phyloP scores from a whole-genome alignment of 2,329 filamentous ascomycete genomes.

The Lasiodiplodia hormozganensis region DNA sequence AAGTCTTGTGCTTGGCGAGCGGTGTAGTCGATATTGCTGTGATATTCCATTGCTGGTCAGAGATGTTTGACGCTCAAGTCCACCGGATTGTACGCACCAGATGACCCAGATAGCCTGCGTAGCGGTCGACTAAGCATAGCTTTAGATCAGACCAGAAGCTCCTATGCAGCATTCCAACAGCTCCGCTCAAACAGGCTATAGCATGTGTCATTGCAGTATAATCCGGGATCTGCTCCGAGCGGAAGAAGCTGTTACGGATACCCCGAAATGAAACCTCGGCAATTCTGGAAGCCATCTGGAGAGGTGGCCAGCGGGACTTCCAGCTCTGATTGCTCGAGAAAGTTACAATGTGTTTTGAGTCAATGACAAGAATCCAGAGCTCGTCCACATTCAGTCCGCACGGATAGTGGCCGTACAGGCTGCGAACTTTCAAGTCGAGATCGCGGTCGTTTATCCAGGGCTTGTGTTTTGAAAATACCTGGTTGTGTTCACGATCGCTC shows the following conservation, averaged over 20 bases:
- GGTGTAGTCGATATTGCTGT: constrained; percentile 50
- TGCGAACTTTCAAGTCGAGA: constrained; percentile 51
- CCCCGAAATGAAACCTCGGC: constrained; percentile 51
- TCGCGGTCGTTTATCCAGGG: constrained; percentile 51
- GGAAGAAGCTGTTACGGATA: constrained; percentile 48
- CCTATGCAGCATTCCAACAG: constrained; percentile 52
- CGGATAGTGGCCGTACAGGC: constrained; percentile 53
- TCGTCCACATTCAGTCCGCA: constrained; percentile 52
- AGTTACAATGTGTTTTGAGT: constrained; percentile 50
- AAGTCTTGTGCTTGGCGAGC: constrained; percentile 51
- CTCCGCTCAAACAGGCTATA: constrained; percentile 48
- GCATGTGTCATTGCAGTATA: constrained; percentile 49
- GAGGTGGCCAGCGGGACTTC: constrained; percentile 52
- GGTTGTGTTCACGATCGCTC: constrained; percentile 47
- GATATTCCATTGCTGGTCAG: neutral
- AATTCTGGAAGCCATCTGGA: constrained; percentile 50
- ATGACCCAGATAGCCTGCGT: constrained; percentile 51
- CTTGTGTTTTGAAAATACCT: constrained; percentile 52
- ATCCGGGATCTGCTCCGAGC: constrained; percentile 41
- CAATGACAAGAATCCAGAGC: constrained; percentile 51
- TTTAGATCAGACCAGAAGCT: constrained; percentile 53
- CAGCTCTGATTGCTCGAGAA: constrained; percentile 53
- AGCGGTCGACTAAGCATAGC: constrained; percentile 50
- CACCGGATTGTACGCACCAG: constrained; percentile 32
- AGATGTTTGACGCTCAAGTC: neutral